Conservation (phyloP, 78 protist genomes). For the Cavenderia fasciculata region DNA sequence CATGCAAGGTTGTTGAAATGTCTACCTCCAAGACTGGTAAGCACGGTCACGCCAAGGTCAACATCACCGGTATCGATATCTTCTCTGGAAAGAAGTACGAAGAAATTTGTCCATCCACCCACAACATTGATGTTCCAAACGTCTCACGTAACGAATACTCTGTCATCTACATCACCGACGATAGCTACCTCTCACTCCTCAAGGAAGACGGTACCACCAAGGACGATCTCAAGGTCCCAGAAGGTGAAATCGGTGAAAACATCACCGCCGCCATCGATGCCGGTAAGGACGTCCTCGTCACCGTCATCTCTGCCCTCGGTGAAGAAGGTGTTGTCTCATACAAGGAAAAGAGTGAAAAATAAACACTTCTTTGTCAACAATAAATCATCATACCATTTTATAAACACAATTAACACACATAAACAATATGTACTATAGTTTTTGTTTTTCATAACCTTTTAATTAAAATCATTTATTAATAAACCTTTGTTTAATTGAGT, state of each 20-base stretch:
- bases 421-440: no score
- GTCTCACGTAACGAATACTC: constrained; percentile 90
- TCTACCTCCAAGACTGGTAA: constrained; percentile 99
- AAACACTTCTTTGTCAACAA: no score
- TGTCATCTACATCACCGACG: constrained; percentile 47
- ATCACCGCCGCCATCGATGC: constrained; percentile 35
- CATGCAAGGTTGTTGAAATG: constrained; percentile 85
- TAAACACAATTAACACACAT: no score
- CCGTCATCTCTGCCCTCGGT: constrained; percentile 75
- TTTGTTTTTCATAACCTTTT: no score
- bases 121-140: constrained; percentile 96
- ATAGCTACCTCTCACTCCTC: constrained; percentile 56
- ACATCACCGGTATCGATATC: constrained; percentile 95
- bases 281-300: constrained; percentile 65
- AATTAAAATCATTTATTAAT: no score
- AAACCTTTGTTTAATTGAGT: no score
- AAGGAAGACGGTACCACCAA: constrained; percentile 40
- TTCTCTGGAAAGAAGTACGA: constrained; percentile 98
- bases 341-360: no score
- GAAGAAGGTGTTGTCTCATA: constrained; percentile 44
- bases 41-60: constrained; percentile 99
- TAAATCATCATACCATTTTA: no score
- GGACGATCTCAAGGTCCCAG: constrained; percentile 79
- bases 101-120: constrained; percentile 95
- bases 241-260: constrained; percentile 77